These are phyloP conservation scores for Haemoproteus tartakovskyi DNA, from an alignment of 169 alveolate genomes.

Conservation along the genomic window DNA sequence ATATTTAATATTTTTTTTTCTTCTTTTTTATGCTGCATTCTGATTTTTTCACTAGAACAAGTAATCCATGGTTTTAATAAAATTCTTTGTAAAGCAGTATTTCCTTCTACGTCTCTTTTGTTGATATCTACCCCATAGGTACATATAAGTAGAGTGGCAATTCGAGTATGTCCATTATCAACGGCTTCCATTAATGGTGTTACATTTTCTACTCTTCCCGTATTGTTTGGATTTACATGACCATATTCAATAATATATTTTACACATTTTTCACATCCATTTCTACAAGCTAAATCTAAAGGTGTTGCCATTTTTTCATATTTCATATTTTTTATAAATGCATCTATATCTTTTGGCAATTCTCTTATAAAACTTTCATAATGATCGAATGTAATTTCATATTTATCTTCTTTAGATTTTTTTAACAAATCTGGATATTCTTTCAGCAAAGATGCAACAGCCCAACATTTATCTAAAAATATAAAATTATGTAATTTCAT, in stretches of 20 bases:
- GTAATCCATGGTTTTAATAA: conserved; percentile 20
- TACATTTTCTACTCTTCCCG: conserved; percentile 66
- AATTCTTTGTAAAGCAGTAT: conserved; percentile 79
- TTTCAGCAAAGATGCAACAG: conserved; percentile 17
- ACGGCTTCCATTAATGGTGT: conserved; percentile 88
- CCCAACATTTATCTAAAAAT: conserved; percentile 33
- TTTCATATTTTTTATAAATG: conserved; percentile 53
- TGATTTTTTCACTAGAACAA: conserved; percentile 5
- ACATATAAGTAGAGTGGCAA: conserved; percentile 74
- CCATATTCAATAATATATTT: conserved; percentile 71
- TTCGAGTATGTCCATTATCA: conserved; percentile 74
- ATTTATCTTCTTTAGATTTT: conserved; percentile 24
- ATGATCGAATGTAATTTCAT: conserved; percentile 54
- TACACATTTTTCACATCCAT: conserved; percentile 73
- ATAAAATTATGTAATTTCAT: conserved; percentile 47
- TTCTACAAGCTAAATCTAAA: conserved; percentile 74
- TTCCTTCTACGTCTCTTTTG: conserved; percentile 78
- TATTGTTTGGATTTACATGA: conserved; percentile 70
- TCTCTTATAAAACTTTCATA: conserved; percentile 28
- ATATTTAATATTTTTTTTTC: not conserved
- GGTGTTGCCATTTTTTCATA: conserved; percentile 72
- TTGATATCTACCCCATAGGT: conserved; percentile 79
- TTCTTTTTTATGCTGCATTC: not conserved
- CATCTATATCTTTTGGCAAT: conserved; percentile 27
- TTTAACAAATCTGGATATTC: conserved; percentile 25